Conservation (phyloP, 78 protist genomes). For the Andalucia godoyi region DNA sequence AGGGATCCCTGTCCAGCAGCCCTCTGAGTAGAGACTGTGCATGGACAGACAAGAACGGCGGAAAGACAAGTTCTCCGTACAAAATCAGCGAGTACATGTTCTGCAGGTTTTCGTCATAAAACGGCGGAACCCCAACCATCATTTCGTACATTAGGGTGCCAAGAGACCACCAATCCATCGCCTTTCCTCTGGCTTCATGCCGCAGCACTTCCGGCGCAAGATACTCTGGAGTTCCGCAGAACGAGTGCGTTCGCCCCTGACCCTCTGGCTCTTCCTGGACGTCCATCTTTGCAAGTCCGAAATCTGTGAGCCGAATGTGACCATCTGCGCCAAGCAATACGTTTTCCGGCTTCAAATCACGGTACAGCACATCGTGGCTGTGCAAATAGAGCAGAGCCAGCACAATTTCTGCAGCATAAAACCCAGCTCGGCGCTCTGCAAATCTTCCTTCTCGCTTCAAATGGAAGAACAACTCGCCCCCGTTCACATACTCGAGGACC, state of each 20-base stretch:
- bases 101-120: conserved; percentile 20
- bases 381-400: conserved; percentile 46
- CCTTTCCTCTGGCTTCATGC: conserved; percentile 11
- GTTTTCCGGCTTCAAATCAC: conserved; percentile 52
- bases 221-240: conserved; percentile 19
- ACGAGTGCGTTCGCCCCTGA: neutral
- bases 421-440: neutral
- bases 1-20: neutral
- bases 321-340: conserved; percentile 32
- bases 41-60: neutral
- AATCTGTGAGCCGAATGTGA: conserved; percentile 36
- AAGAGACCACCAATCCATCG: conserved; percentile 57
- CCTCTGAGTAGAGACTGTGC: conserved; percentile 11
- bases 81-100: conserved; percentile 25
- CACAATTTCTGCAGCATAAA: conserved; percentile 2
- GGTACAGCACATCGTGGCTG: conserved; percentile 42
- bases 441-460: neutral
- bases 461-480: neutral
- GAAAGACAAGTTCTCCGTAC: conserved; percentile 16
- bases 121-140: conserved; percentile 19
- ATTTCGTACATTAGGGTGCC: conserved; percentile 35
- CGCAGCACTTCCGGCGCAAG: conserved; percentile 52
- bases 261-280: too few relatives aligned
- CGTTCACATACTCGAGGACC: conserved; percentile 15
- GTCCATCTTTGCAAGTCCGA: conserved; percentile 35